phyloP scores from a whole-genome alignment of 23 red algal species.

The Agarophyton chilense region DNA sequence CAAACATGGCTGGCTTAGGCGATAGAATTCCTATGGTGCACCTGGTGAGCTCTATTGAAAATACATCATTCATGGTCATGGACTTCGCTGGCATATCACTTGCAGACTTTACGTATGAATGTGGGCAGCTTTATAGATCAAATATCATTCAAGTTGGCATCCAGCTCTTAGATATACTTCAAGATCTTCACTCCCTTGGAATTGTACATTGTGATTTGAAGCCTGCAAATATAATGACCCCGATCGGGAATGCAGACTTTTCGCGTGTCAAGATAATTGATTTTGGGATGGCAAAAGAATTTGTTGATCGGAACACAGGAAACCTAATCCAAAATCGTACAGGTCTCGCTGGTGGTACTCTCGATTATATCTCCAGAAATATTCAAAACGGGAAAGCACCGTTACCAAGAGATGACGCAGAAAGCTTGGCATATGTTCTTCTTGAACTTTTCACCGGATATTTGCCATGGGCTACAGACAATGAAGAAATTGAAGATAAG shows the following conservation, averaged over 20 bases:
- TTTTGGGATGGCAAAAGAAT: not conserved
- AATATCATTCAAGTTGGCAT: not conserved
- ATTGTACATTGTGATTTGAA: not conserved
- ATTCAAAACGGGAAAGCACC: not conserved
- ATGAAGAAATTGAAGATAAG: not conserved
- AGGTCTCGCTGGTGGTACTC: not conserved
- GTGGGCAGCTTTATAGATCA: not conserved
- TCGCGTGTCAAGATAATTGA: not conserved
- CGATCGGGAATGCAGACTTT: not conserved
- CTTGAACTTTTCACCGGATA: not conserved
- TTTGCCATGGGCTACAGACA: not conserved
- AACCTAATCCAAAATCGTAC: not conserved
- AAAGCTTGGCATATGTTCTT: constrained; percentile 15
- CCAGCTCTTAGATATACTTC: not conserved
- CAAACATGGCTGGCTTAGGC: not conserved
- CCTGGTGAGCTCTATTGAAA: not conserved
- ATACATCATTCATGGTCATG: not conserved
- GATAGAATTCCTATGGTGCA: not conserved
- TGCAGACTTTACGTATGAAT: not conserved
- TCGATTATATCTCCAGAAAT: not conserved
- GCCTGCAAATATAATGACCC: not conserved
- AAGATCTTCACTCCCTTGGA: not conserved
- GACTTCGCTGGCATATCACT: not conserved
- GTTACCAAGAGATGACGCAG: not conserved
- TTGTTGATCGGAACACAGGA: not conserved